Base-by-base conservation (phyloP, 345 rosid genomes). In the Viola odorata region DNA sequence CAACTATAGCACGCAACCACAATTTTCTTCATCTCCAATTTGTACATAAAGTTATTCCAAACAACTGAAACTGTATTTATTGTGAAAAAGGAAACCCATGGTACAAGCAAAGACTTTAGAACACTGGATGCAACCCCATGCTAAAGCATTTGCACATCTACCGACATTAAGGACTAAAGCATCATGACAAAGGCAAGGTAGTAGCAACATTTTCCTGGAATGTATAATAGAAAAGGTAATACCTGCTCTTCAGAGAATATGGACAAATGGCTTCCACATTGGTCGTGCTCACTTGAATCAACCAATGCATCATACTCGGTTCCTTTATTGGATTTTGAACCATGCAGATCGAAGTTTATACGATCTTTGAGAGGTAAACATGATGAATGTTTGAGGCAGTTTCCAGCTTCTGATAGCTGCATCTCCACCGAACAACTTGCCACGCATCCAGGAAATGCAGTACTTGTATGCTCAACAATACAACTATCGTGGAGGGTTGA, bases 191-290 rank as follows among this genome's bases (percentile, higher is more conserved):
- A n/a, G n/a, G n/a, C n/a, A n/a, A n/a, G n/a, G n/a, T n/a, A n/a
- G n/a, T n/a, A n/a, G n/a, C n/a, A 48, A 49, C 52, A 55, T 42
- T 65, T 58, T 55, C 11, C 50, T 15, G 14, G 16, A 53, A 58
- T 36, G 37, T 37, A 48, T 16, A 49, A 50, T 6, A 50, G 53
- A 65, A 17, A 53, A 61, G 62, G 64, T 13, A 17, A 42, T 74
- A 90, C 96, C 85, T 72, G 85, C 60, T 82, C 85, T 64, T 68
- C 85, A n/a, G 75, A 64, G 75, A 58, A 72, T 65, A 73, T 60
- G 45, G 76, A 74, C 66, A 77, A 50, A 75, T 59, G 64, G 49
- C 68, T 79, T 68, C 70, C 64, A 47, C 65, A 72, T 62, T 51
- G 77, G 47, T 51, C 65, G 14, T 69, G 75, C 68, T 70, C 75